Base-by-base conservation (phyloP, 2,329 filamentous ascomycete genomes). In the Penicillium corylophilum region DNA sequence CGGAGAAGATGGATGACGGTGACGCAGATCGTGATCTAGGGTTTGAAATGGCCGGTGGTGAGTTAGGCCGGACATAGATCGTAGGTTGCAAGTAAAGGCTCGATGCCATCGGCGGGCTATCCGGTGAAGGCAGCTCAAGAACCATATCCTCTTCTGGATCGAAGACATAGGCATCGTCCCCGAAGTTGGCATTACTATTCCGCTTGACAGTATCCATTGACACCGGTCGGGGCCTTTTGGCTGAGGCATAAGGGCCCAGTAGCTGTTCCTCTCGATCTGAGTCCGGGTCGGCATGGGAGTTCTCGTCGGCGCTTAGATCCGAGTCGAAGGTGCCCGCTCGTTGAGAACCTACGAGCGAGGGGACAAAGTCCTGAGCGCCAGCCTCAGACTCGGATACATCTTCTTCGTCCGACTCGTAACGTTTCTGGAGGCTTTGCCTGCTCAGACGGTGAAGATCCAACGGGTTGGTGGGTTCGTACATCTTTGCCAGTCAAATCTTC, bases 331-430 rank as follows among this genome's bases (percentile, higher is more conserved):
- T 56, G 13, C 46, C 64, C 5, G 59, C 57, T 51, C 55, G 58
- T 35, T 62, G 63, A 7, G 62, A 62, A 33, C 67, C 63, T 20
- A 68, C 55, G 1, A 66, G 66, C 18, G 70, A 71, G 24, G 68
- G 69, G 13, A 64, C 58, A 54, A 65, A 53, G 36, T 69, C 67
- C 8, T 68, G 64, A 9, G 62, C 61, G 24, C 68, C 64, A 16
- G 62, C 59, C 51, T 72, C 69, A 1, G 70, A 69, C 53, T 72
- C 70, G 12, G 70, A 72, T 6, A 68, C 61, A 40, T 68, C 69
- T 53, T 72, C 70, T 53, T 73, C 70, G 23, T 73, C 70, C 10
- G 70, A 73, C 42, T 73, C 69, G 53, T 73, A 72, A 24, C 63
- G 63, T 36, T 61, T 63, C 41, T 68, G 68, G 13, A 70, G 60